These are phyloP conservation scores for Dactylellina drechsleri DNA, from an alignment of 2,329 filamentous ascomycete species.

Conservation along the genomic window DNA sequence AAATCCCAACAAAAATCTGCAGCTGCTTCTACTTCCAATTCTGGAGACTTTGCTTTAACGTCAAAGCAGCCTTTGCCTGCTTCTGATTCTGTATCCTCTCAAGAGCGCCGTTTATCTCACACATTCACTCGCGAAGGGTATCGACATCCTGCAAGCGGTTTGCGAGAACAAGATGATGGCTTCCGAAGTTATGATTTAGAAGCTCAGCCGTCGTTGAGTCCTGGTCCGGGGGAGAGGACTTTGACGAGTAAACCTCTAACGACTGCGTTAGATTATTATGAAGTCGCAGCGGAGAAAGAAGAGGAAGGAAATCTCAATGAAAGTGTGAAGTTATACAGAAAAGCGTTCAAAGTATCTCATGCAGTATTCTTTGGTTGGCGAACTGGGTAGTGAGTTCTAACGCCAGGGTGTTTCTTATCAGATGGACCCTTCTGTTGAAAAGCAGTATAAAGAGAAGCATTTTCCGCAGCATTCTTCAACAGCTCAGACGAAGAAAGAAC, in stretches of 20 bases:
- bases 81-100: constrained; percentile 51
- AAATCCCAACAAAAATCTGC: constrained; percentile 56
- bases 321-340: constrained; percentile 86
- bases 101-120: constrained; percentile 34
- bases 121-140: constrained; percentile 23
- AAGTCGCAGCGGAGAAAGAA: constrained; percentile 89
- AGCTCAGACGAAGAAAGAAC: constrained; percentile 34
- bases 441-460: constrained; percentile 88
- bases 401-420: constrained; percentile 60
- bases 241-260: constrained; percentile 26
- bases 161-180: constrained; percentile 35
- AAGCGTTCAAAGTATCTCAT: constrained; percentile 65
- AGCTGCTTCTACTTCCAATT: constrained; percentile 56
- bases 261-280: constrained; percentile 91
- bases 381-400: too few relatives aligned
- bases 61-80: constrained; percentile 56
- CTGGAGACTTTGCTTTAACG: constrained; percentile 60
- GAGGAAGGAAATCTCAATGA: constrained; percentile 85
- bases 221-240: constrained; percentile 31
- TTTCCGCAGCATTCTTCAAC: constrained; percentile 68
- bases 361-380: neutral
- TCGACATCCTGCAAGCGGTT: constrained; percentile 5
- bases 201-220: constrained; percentile 19
- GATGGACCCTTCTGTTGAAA: constrained; percentile 86
- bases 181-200: constrained; percentile 44